Percentiles rank a stretch among this genome's conserved stretches.
These are phyloP conservation scores for Sanghuangporus baumii DNA, from an alignment of 1,284 basidiomycete species.

Conservation along the genomic window DNA sequence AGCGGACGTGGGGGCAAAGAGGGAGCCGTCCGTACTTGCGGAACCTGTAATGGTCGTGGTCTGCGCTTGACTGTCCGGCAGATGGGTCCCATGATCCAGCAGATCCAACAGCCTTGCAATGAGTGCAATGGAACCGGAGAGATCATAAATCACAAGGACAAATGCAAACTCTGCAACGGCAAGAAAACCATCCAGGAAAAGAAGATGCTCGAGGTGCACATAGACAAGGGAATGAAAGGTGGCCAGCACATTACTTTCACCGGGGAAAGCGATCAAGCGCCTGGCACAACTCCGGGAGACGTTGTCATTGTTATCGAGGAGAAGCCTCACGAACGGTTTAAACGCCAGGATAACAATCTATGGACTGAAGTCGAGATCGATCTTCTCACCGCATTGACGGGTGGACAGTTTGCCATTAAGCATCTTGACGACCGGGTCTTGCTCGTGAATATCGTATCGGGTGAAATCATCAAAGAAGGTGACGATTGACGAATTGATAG, in stretches of 20 bases:
- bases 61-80: constrained; percentile 90
- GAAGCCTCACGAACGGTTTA: constrained; percentile 89
- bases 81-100: constrained; percentile 99
- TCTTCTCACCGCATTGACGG: constrained; percentile 89
- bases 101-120: constrained; percentile 93
- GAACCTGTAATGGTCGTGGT: constrained; percentile 84
- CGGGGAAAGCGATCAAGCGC: constrained; percentile 96
- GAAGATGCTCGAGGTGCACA: constrained; percentile 97
- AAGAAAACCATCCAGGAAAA: constrained; percentile 95
- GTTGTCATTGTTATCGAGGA: constrained; percentile 98
- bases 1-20: constrained; percentile 97
- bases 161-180: constrained; percentile 90
- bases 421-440: constrained; percentile 93
- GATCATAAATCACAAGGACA: constrained; percentile 91
- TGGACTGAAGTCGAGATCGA: constrained; percentile 87
- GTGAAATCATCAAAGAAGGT: constrained; percentile 95
- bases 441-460: constrained; percentile 80
- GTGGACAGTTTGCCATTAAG: constrained; percentile 86
- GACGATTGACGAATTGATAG: constrained; percentile 23
- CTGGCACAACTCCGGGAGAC: constrained; percentile 87
- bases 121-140: constrained; percentile 93
- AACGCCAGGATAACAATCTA: constrained; percentile 91
- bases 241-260: constrained; percentile 94
- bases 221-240: constrained; percentile 99
- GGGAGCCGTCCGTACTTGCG: constrained; percentile 84